Percentiles rank a stretch among this genome's conserved stretches.
phyloP scores from a whole-genome alignment of 257 asterid genomes.

The Nicotiana obtusifolia region DNA sequence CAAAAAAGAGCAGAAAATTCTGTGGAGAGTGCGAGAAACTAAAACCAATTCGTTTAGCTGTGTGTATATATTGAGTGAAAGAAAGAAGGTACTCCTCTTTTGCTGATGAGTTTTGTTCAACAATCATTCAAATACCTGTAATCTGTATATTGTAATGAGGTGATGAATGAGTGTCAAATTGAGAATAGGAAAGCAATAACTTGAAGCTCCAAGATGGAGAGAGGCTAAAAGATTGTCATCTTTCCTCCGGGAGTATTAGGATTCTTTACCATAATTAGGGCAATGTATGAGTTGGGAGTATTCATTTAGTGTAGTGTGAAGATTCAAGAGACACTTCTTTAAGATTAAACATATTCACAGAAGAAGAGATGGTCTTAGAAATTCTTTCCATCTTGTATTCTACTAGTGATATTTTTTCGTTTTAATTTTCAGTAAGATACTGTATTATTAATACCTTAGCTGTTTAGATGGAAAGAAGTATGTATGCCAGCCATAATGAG shows the following conservation, averaged over 20 bases:
- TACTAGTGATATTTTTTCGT: neutral
- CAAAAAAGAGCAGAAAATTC: neutral
- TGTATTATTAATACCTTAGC: neutral
- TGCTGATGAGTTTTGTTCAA: conserved; percentile 12
- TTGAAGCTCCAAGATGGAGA: conserved; percentile 12
- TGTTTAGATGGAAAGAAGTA: neutral
- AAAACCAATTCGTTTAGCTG: conserved; percentile 12
- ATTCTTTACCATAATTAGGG: neutral
- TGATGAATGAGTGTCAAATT: conserved; percentile 5
- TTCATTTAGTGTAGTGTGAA: neutral
- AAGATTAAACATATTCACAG: neutral
- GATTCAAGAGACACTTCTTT: neutral
- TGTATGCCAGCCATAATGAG: too few species aligned
- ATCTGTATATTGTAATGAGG: conserved; percentile 25
- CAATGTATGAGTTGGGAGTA: neutral
- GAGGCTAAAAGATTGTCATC: conserved; percentile 1
- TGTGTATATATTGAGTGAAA: conserved; percentile 15
- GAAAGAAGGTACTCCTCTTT: neutral
- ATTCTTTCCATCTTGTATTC: neutral
- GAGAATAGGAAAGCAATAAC: conserved; percentile 1
- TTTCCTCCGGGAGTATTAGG: conserved; percentile 6
- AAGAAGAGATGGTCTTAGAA: conserved; percentile 12
- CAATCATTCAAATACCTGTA: neutral
- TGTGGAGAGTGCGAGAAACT: neutral
- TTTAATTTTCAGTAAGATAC: neutral